Percentiles rank a stretch among this genome's conserved stretches.
Conservation (phyloP, 768 basidiomycete species). For the Phanerochaete carnosa region DNA sequence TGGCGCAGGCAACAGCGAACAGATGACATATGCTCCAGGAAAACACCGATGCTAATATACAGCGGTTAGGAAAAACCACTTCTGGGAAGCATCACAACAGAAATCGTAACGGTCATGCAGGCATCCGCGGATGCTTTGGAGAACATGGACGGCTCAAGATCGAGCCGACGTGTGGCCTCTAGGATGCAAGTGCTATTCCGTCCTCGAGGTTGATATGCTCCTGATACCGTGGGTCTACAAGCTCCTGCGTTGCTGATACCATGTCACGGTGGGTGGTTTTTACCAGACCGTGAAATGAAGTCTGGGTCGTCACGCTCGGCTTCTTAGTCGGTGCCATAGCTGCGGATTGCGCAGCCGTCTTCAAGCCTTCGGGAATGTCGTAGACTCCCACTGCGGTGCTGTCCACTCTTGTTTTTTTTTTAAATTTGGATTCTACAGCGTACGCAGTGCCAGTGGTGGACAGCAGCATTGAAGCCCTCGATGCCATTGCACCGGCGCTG, state of each 20-base stretch:
- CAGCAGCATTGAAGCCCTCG: conserved; percentile 35
- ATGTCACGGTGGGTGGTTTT: background rate
- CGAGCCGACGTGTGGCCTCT: conserved; percentile 39
- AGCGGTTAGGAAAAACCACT: conserved; percentile 25
- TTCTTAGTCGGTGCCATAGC: conserved; percentile 69
- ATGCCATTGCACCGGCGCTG: background rate
- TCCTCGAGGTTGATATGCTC: conserved; percentile 57
- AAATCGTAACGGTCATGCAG: conserved; percentile 43
- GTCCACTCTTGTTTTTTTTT: conserved; percentile 50
- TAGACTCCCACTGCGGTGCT: conserved; percentile 48
- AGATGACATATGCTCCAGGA: conserved; percentile 59
- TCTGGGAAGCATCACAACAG: conserved; percentile 24
- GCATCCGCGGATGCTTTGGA: conserved; percentile 39
- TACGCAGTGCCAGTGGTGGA: conserved; percentile 57
- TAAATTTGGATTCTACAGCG: conserved; percentile 45
- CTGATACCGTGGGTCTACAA: conserved; percentile 46
- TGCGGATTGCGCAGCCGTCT: conserved; percentile 60
- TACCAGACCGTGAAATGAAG: conserved; percentile 64
- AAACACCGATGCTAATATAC: conserved; percentile 49
- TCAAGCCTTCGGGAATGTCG: conserved; percentile 65
- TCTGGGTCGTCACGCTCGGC: conserved; percentile 47
- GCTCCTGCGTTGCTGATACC: background rate
- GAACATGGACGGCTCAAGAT: conserved; percentile 41
- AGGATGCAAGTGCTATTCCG: conserved; percentile 48
- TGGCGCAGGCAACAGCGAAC: conserved; percentile 60